Evolutionary conservation across 345 rosid species (phyloP).

Genomic region (Viola odorata): DNA sequence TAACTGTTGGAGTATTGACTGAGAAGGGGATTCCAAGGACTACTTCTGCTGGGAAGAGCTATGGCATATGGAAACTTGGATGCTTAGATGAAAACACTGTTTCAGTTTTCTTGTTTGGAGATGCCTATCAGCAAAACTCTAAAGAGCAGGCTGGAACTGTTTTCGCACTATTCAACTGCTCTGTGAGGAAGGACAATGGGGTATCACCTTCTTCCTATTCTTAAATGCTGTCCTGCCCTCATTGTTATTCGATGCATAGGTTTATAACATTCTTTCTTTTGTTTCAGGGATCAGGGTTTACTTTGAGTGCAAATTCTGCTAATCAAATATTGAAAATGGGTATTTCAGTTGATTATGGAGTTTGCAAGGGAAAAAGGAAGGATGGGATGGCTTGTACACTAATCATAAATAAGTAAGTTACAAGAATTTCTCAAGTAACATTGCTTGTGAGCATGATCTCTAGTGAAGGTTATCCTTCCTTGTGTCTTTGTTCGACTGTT

Average conservation of each 20-base stretch:
- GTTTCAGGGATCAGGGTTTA: constrained; percentile 61
- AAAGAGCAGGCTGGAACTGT: constrained; percentile 62
- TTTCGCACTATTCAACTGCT: constrained; percentile 69
- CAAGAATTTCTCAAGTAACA: neutral
- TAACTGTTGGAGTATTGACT: constrained; percentile 72
- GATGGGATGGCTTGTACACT: constrained; percentile 70
- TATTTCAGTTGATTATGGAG: constrained; percentile 76
- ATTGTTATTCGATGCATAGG: neutral
- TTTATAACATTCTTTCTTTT: constrained; percentile 1
- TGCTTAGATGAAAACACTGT: constrained; percentile 51
- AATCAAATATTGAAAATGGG: constrained; percentile 75
- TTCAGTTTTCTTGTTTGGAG: constrained; percentile 88
- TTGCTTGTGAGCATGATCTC: neutral
- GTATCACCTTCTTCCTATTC: constrained; percentile 28
- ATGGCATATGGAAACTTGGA: constrained; percentile 68
- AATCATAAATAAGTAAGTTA: constrained; percentile 66
- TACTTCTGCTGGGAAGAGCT: constrained; percentile 70
- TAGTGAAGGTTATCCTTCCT: neutral
- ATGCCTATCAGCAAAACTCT: constrained; percentile 54
- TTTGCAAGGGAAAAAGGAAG: constrained; percentile 70
- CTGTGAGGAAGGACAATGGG: constrained; percentile 54
- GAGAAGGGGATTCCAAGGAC: constrained; percentile 72
- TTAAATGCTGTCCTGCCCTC: neutral
- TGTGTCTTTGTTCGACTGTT: neutral
- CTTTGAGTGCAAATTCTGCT: constrained; percentile 59